Evolutionary conservation across 768 basidiomycete genomes (phyloP).

Genomic region (Boletus rufocinnamomeus): DNA sequence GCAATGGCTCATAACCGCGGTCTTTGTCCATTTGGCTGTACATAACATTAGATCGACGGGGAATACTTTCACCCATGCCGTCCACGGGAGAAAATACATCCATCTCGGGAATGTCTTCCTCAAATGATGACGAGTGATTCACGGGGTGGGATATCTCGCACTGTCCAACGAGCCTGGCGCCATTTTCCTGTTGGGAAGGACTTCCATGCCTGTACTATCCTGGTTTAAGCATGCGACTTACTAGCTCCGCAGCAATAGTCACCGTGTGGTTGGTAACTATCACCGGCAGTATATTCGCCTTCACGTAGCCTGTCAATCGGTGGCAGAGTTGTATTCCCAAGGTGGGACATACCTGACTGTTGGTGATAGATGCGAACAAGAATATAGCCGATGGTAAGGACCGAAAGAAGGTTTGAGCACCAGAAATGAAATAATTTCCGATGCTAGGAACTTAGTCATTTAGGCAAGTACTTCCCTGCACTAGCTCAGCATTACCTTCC

Average conservation of each 20-base stretch:
- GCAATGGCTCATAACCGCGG: slow-evolving; percentile 52
- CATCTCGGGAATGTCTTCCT: slow-evolving; percentile 31
- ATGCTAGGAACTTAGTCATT: slow-evolving; percentile 46
- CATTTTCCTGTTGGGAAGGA: slow-evolving; percentile 57
- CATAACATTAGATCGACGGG: slow-evolving; percentile 59
- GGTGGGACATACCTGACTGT: slow-evolving; percentile 55
- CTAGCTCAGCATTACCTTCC: slow-evolving; percentile 56
- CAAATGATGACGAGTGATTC: slow-evolving; percentile 30
- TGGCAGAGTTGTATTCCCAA: slow-evolving; percentile 14
- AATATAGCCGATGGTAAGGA: slow-evolving; percentile 94
- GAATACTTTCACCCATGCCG: slow-evolving; percentile 51
- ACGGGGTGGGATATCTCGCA: slow-evolving; percentile 93
- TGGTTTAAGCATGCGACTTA: slow-evolving; percentile 53
- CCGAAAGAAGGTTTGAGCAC: slow-evolving; percentile 86
- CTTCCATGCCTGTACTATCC: slow-evolving; percentile 31
- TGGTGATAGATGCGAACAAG: slow-evolving; percentile 88
- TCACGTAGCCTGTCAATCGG: slow-evolving; percentile 21
- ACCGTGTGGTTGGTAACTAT: slow-evolving; percentile 94
- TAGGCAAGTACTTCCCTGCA: slow-evolving; percentile 1
- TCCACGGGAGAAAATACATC: slow-evolving; percentile 52
- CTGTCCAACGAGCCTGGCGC: slow-evolving; percentile 80
- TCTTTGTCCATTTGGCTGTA: slow-evolving; percentile 60
- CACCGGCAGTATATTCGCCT: slow-evolving; percentile 83
- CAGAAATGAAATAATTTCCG: slow-evolving; percentile 90
- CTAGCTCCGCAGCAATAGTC: slow-evolving; percentile 91